Conservation (phyloP, 495 filamentous ascomycete genomes). For the Aspergillus indologenus region DNA sequence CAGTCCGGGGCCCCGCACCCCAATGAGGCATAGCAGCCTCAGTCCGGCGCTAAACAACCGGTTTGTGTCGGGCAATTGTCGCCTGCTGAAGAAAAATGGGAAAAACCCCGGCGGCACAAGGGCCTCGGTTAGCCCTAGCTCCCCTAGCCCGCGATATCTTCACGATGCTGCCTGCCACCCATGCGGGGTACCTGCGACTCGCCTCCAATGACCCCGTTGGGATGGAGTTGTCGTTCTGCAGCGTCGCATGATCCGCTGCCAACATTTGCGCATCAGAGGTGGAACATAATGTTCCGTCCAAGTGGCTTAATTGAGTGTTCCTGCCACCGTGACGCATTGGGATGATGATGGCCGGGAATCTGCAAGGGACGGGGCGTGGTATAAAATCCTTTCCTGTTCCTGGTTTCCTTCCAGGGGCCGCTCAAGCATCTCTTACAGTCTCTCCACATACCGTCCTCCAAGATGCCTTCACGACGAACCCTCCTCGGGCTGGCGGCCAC, state of each 20-base stretch:
- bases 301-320: not conserved
- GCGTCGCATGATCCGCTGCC: not conserved
- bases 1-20: slow-evolving; percentile 1
- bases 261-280: not conserved
- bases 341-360: no score
- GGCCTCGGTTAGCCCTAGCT: not conserved
- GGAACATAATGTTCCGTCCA: not conserved
- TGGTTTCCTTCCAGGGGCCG: no score
- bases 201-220: not conserved
- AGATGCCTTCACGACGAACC: slow-evolving; percentile 37
- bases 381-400: not conserved
- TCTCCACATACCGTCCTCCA: slow-evolving; percentile 18
- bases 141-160: not conserved
- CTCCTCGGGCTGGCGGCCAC: slow-evolving; percentile 40
- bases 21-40: not conserved
- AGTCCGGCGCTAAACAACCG: not conserved
- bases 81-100: not conserved
- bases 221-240: not conserved
- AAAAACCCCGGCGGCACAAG: slow-evolving; percentile 6
- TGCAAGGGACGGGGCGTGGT: not conserved
- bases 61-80: not conserved
- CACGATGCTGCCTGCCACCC: not conserved
- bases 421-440: not conserved
- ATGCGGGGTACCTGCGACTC: not conserved
- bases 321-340: no score